Evolutionary conservation across 129 eudicot genomes (phyloP).

Genomic region (Logfia minima): DNA sequence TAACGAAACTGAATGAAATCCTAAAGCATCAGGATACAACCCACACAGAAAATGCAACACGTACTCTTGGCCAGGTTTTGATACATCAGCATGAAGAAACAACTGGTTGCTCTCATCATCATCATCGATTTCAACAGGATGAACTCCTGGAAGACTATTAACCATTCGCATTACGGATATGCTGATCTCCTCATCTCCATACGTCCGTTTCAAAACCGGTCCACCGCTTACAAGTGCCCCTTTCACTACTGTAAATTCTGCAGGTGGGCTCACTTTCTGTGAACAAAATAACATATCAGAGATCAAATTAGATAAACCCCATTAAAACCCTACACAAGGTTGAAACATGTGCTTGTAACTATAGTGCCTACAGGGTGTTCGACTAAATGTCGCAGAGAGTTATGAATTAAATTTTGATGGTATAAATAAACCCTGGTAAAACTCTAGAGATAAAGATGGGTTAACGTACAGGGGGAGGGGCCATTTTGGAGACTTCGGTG

Average conservation of each 20-base stretch:
- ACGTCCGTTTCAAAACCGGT: conserved; percentile 61
- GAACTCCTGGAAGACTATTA: conserved; percentile 49
- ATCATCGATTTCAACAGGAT: conserved; percentile 46
- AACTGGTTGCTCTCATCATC: conserved; percentile 73
- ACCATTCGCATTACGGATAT: conserved; percentile 76
- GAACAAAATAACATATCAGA: conserved; percentile 8
- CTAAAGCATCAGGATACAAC: conserved; percentile 86
- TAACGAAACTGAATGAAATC: conserved; percentile 79
- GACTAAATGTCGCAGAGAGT: conserved; percentile 22
- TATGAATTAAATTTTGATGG: background rate
- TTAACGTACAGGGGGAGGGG: conserved; percentile 65
- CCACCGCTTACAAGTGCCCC: conserved; percentile 78
- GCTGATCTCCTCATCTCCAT: conserved; percentile 76
- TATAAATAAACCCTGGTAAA: conserved; percentile 9
- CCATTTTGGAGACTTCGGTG: conserved; percentile 67
- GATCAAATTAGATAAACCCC: background rate
- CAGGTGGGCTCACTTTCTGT: conserved; percentile 85
- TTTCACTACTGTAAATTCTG: conserved; percentile 65
- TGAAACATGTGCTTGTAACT: background rate
- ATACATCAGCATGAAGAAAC: conserved; percentile 72
- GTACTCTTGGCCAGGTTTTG: conserved; percentile 60
- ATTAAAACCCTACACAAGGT: background rate
- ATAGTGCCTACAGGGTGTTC: conserved; percentile 31
- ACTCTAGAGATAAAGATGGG: conserved; percentile 20
- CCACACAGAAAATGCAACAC: conserved; percentile 86